Conservation (phyloP, 1,284 basidiomycete species). For the Naganishia liquefaciens region DNA sequence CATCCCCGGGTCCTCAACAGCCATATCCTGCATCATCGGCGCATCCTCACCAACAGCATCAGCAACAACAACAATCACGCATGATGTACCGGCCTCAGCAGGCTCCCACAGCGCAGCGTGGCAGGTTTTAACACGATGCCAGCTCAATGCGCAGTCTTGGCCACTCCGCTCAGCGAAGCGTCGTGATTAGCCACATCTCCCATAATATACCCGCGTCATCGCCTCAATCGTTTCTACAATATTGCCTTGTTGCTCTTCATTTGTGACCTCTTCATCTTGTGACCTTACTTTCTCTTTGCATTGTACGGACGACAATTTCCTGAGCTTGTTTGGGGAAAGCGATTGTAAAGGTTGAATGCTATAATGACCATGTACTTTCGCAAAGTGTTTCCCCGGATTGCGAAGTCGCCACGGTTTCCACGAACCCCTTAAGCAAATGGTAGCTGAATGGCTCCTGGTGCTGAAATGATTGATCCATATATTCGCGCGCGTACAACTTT, state of each 20-base stretch:
- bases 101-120: conserved; percentile 12
- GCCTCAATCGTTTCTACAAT: conserved; percentile 5
- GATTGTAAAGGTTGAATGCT: not conserved
- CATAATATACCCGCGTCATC: conserved; percentile 22
- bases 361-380: conserved; percentile 14
- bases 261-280: not conserved
- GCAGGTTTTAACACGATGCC: conserved; percentile 9
- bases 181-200: no score
- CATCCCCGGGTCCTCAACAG: not conserved
- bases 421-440: no score
- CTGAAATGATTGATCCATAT: not conserved
- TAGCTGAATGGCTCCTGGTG: no score
- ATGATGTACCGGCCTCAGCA: conserved; percentile 18
- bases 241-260: not conserved
- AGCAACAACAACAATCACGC: conserved; percentile 7
- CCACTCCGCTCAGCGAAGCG: not conserved
- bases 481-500: conserved; percentile 16
- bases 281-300: not conserved
- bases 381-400: not conserved
- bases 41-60: not conserved
- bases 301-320: conserved; percentile 3
- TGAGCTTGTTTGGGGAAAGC: not conserved
- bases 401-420: no score
- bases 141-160: not conserved
- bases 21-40: no score